Conservation (phyloP, 179 eudicot genomes). For the Corrigiola litoralis region DNA sequence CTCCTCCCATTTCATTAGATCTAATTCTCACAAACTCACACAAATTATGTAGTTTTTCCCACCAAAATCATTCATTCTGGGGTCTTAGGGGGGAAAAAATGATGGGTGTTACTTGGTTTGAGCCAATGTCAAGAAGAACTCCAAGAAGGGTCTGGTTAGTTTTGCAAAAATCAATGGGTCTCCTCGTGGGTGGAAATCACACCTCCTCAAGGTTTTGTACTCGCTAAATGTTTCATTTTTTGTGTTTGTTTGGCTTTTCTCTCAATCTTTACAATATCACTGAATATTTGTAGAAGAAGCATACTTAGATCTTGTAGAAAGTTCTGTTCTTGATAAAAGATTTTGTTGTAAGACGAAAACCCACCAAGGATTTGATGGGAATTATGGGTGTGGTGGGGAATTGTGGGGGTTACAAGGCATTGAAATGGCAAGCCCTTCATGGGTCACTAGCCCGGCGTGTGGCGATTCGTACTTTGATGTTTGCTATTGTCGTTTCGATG, state of each 20-base stretch:
- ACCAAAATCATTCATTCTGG: not conserved
- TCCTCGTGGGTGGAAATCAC: slow-evolving; percentile 99
- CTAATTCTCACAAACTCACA: not conserved
- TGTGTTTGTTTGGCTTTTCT: slow-evolving; percentile 11
- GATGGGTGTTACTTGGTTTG: slow-evolving; percentile 41
- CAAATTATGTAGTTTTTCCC: slow-evolving; percentile 12
- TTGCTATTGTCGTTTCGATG: slow-evolving; percentile 43
- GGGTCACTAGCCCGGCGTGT: slow-evolving; percentile 57
- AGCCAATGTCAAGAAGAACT: slow-evolving; percentile 43
- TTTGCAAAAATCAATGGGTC: slow-evolving; percentile 65
- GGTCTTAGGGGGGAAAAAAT: slow-evolving; percentile 14
- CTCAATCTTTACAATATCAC: not conserved
- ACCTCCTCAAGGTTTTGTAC: slow-evolving; percentile 96
- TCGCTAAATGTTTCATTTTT: slow-evolving; percentile 40
- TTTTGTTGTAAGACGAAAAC: too few species aligned
- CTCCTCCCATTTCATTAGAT: slow-evolving; percentile 2
- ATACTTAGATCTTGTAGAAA: slow-evolving; percentile 10
- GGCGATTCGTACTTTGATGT: slow-evolving; percentile 40
- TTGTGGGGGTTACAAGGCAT: slow-evolving; percentile 38
- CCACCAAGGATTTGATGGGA: slow-evolving; percentile 6
- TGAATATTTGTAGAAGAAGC: not conserved
- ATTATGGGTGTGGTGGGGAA: slow-evolving; percentile 21
- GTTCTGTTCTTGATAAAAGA: not conserved
- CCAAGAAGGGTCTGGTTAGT: slow-evolving; percentile 73
- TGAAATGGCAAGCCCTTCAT: slow-evolving; percentile 67